Conservation (phyloP, 768 basidiomycete species). For the Cystobasidiopsis lactophilus region DNA sequence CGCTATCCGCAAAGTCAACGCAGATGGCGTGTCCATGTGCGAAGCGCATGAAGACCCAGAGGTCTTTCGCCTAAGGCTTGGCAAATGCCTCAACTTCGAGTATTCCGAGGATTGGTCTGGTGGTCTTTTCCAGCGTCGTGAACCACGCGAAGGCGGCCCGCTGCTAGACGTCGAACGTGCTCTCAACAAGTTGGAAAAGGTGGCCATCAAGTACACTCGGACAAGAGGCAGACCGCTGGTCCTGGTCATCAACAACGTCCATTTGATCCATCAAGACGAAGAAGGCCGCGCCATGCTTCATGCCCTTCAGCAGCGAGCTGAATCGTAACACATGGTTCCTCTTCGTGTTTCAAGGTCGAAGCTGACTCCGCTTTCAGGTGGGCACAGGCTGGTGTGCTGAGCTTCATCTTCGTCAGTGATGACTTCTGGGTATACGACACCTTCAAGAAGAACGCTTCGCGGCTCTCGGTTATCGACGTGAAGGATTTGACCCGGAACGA, state of each 20-base stretch:
- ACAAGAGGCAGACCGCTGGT: slow-evolving; percentile 46
- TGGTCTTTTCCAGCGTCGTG: slow-evolving; percentile 55
- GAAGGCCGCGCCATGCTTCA: slow-evolving; percentile 56
- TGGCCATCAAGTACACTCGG: slow-evolving; percentile 43
- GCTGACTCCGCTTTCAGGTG: too few relatives aligned
- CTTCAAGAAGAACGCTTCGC: slow-evolving; percentile 45
- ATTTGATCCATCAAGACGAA: slow-evolving; percentile 32
- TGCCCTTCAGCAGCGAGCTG: slow-evolving; percentile 66
- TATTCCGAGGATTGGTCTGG: slow-evolving; percentile 37
- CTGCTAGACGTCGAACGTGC: slow-evolving; percentile 64
- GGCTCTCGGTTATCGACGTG: slow-evolving; percentile 57
- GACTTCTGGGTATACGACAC: slow-evolving; percentile 61
- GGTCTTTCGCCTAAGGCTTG: slow-evolving; percentile 56
- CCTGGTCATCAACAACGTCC: slow-evolving; percentile 54
- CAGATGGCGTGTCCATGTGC: slow-evolving; percentile 44
- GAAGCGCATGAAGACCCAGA: slow-evolving; percentile 72
- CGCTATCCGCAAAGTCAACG: slow-evolving; percentile 49
- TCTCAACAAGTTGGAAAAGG: slow-evolving; percentile 49
- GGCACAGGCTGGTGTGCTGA: slow-evolving; percentile 39
- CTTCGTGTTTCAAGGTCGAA: neutral
- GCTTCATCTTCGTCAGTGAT: slow-evolving; percentile 62
- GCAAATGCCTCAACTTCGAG: slow-evolving; percentile 68
- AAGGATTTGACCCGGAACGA: slow-evolving; percentile 43
- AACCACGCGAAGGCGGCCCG: slow-evolving; percentile 67
- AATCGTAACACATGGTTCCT: slow-evolving; percentile 56